phyloP scores from a whole-genome alignment of 1,284 basidiomycete species.

The Sporisorium scitamineum region DNA sequence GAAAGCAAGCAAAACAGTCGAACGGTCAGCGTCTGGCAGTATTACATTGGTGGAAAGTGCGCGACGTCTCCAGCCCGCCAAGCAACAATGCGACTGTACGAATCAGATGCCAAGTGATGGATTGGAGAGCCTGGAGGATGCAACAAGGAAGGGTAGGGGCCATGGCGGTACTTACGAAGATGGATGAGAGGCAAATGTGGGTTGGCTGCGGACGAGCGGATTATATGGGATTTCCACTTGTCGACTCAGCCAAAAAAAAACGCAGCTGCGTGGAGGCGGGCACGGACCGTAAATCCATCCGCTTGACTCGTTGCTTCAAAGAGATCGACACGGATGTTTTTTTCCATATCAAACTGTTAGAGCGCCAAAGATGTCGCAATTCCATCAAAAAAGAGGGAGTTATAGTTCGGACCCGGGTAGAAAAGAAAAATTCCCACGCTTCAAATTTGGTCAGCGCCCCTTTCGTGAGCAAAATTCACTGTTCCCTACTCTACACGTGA shows the following conservation, averaged over 20 bases:
- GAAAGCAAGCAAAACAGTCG: slow-evolving; percentile 1
- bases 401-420: neutral
- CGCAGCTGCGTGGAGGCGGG: slow-evolving; percentile 35
- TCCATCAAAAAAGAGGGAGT: too few species aligned
- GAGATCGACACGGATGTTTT: neutral
- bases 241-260: slow-evolving; percentile 21
- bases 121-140: neutral
- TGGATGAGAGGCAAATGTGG: slow-evolving; percentile 26
- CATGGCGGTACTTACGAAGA: slow-evolving; percentile 43
- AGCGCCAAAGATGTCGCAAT: neutral
- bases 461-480: neutral
- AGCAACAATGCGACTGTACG: neutral
- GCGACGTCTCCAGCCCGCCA: neutral
- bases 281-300: slow-evolving; percentile 31
- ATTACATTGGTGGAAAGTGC: neutral
- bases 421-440: slow-evolving; percentile 28
- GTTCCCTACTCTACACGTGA: neutral
- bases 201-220: neutral
- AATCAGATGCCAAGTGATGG: neutral
- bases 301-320: neutral
- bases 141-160: slow-evolving; percentile 11
- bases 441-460: neutral
- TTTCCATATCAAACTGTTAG: slow-evolving; percentile 9
- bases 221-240: slow-evolving; percentile 14
- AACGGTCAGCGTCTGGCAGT: slow-evolving; percentile 2